phyloP scores from a whole-genome alignment of 2,329 filamentous ascomycete species.

The Aspergillus clavatus region DNA sequence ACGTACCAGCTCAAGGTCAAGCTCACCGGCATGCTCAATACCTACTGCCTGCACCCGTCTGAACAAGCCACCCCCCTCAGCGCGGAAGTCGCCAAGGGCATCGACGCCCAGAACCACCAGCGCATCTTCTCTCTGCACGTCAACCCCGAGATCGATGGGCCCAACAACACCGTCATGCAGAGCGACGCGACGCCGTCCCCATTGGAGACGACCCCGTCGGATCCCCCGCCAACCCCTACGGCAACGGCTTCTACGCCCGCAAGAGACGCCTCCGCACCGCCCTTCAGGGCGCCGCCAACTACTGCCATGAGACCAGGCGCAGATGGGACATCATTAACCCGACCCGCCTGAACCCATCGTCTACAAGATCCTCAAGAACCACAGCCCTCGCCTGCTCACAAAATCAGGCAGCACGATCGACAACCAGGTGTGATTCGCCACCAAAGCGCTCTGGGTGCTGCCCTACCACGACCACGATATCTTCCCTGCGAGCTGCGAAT shows the following conservation, averaged over 20 bases:
- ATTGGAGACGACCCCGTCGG: slow-evolving; percentile 1
- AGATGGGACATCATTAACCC: slow-evolving; percentile 27
- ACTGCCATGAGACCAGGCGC: slow-evolving; percentile 47
- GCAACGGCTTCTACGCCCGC: slow-evolving; percentile 54
- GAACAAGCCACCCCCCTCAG: slow-evolving; percentile 82
- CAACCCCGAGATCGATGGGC: slow-evolving; percentile 78
- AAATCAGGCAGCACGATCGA: slow-evolving; percentile 52
- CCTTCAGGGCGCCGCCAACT: slow-evolving; percentile 46
- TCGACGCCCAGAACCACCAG: slow-evolving; percentile 92
- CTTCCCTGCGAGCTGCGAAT: slow-evolving; percentile 56
- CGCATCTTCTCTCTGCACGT: slow-evolving; percentile 86
- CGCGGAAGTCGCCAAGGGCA: slow-evolving; percentile 79
- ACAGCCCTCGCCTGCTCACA: slow-evolving; percentile 37
- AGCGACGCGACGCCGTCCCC: slow-evolving; percentile 21
- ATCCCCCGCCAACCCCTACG: slow-evolving; percentile 64
- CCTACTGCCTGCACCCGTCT: slow-evolving; percentile 70
- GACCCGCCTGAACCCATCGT: slow-evolving; percentile 22
- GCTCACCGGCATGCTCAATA: slow-evolving; percentile 86
- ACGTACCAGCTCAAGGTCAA: slow-evolving; percentile 86
- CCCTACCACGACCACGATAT: slow-evolving; percentile 55
- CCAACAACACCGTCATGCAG: slow-evolving; percentile 70
- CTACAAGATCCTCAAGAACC: slow-evolving; percentile 26
- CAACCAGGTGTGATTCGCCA: slow-evolving; percentile 56
- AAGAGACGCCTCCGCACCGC: slow-evolving; percentile 40
- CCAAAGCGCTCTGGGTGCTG: slow-evolving; percentile 56